Base-by-base conservation (phyloP, 2,329 filamentous ascomycete genomes). In the Aureobasidium vineae region DNA sequence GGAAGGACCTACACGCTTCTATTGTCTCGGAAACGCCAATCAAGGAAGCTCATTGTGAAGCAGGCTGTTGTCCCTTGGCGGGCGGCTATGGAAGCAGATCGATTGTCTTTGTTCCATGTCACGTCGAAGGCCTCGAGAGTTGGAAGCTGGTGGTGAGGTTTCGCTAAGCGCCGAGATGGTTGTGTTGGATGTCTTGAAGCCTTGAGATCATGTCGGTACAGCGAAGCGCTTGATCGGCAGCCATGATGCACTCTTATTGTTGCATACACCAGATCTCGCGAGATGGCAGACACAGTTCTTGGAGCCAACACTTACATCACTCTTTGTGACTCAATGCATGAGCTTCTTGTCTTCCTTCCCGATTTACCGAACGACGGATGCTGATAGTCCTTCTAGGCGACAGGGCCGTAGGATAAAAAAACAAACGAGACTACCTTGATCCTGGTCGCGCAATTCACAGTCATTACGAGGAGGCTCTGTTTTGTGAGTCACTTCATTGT, bases 1-100 rank as follows among this genome's bases (percentile, higher is more conserved):
- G n/a, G 61, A 63, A 50, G n/a, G 31, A 52, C 59, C 59, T 63
- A 63, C 59, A 40, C 28, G 59, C 21, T 63, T 52, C 59, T 31
- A 63, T 63, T 63, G 59, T 63, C 45, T 41, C 23, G 4, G 1
- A 31, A 52, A 15, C 21, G 45, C 59, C 36, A 50, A 63, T 23
- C 19, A 19, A 13, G 1, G 16, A 10, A n/a, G 15, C 13, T 2
- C 5, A 49, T 61, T 38, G 41, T 26, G 4, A 19, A 19, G 2
- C 5, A 7, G 8, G 38, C 33, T 33, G 28, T 47, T 49, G 31
- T 13, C n/a, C 23, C 33, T 50, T 15, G 8, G 2, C 31, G 13
- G 33, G 59, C 45, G 59, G 59, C 59, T 38, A 41, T 52, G 45
- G 45, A 63, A 36, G 57, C 41, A 61, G 41, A 21, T 33, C 10